Evolutionary conservation across 805 yeast species (phyloP), one percentile per base, ranked within the genome.

Genomic region (Cyberlindnera mississippiensis): DNA sequence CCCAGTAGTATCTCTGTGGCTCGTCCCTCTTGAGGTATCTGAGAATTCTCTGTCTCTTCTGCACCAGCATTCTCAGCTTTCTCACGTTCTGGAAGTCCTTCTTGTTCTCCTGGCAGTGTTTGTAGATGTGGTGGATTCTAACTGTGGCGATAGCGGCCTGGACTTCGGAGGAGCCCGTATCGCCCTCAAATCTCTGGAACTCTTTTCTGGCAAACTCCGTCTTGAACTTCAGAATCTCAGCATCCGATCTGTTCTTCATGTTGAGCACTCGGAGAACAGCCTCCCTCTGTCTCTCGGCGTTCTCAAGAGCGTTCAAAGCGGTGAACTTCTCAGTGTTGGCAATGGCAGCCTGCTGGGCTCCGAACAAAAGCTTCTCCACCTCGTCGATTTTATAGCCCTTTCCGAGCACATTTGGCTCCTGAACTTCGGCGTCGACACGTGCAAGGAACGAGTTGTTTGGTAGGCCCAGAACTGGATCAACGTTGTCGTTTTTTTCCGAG

Each of bases 111-210:
- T 73, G 71, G 42, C 85, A 73, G 58, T 90, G 96, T 33, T 77
- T 74, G 68, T 86, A 86, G 48, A 86, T 69, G 50, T 77, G 80
- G 51, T 83, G 85, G 52, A 93, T 87, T 56, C 78, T 77, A 37
- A 87, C 82, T 0, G 98, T 88, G 67, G 82, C 67, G 20, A 86
- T 75, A 3, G 97, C 98, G 2, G 98, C 96, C 64, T 90, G 97
- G 19, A 90, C 96, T 66, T 91, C 98, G 40, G 95, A 80, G 2
- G 96, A 86, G 3, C 96, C 97, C 1, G 96, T 86, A 61, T 93
- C 98, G 40, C 96, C 96, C 35, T 81, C 88, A 49, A 75, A 72
- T 56, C 96, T 73, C 53, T 78, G 80, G 63, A 91, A 90, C 66
- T 91, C 97, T 52, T 75, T 66, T 38, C 78, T 72, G 1, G 97